Evolutionary conservation across 225 moss, liverwort and hornwort species (phyloP).

Genomic region (Bryum argenteum): DNA sequence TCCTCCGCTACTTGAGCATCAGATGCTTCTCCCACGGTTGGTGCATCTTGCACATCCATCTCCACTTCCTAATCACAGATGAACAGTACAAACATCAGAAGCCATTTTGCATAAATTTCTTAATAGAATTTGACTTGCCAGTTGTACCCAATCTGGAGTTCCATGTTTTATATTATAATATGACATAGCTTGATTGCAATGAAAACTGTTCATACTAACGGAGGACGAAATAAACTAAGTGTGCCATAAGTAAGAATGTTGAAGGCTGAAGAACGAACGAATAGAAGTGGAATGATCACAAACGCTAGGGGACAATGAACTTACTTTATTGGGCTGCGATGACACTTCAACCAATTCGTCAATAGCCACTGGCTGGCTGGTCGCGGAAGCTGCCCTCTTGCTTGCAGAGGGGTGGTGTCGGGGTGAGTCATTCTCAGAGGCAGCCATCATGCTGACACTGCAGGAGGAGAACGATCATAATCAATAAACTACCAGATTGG

Average conservation of each 20-base stretch:
- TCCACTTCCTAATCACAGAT: constrained; percentile 36
- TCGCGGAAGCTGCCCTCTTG: constrained; percentile 57
- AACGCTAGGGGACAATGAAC: constrained; percentile 10
- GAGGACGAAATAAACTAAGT: neutral
- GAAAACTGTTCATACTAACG: neutral
- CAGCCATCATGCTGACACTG: constrained; percentile 87
- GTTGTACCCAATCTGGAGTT: too few relatives aligned
- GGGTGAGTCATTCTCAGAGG: constrained; percentile 77
- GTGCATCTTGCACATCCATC: constrained; percentile 28
- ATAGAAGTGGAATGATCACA: neutral
- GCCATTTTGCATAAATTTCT: too few relatives aligned
- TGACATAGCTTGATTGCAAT: too few relatives aligned
- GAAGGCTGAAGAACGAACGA: neutral
- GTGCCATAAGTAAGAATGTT: neutral
- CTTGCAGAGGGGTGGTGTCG: constrained; percentile 57
- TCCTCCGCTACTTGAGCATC: constrained; percentile 32
- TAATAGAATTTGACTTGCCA: too few relatives aligned
- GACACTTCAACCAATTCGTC: constrained; percentile 82
- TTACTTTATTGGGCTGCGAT: constrained; percentile 68
- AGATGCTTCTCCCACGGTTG: constrained; percentile 26
- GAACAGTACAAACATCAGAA: constrained; percentile 12
- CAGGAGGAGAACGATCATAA: constrained; percentile 23
- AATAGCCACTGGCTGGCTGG: constrained; percentile 49
- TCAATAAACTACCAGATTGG: constrained; percentile 19
- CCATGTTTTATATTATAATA: too few relatives aligned